A percentile compares a stretch with the other conserved stretches of the same genome.
These are phyloP conservation scores for Phytophthora sp. DNA, from an alignment of 352 stramenopile genomes.

Conservation along the genomic window DNA sequence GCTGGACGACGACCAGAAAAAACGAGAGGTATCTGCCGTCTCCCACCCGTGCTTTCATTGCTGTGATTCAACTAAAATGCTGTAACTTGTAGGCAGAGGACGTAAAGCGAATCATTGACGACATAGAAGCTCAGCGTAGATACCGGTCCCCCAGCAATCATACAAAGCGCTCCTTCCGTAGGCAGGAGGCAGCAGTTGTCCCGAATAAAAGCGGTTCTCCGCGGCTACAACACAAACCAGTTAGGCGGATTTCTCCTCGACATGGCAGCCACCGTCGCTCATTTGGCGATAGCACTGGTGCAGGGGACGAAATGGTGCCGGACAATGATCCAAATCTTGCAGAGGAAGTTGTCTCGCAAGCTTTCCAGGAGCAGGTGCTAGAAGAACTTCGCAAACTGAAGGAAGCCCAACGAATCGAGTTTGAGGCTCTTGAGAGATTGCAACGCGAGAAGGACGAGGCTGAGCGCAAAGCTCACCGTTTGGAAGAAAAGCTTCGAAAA, in stretches of 20 bases:
- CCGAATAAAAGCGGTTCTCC: constrained; percentile 14
- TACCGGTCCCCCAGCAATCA: constrained; percentile 5
- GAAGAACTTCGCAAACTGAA: constrained; percentile 60
- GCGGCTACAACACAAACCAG: background rate
- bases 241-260: background rate
- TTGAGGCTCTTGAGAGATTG: constrained; percentile 21
- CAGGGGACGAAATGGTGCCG: constrained; percentile 15
- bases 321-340: background rate
- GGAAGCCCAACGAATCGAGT: constrained; percentile 32
- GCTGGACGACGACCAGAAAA: constrained; percentile 44
- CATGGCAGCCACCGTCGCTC: background rate
- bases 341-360: constrained; percentile 7
- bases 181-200: constrained; percentile 6
- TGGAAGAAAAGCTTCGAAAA: constrained; percentile 45
- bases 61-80: background rate
- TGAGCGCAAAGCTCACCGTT: constrained; percentile 36
- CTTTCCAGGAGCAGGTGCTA: constrained; percentile 57
- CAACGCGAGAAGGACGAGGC: constrained; percentile 11
- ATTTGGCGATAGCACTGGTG: constrained; percentile 7
- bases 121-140: constrained; percentile 37
- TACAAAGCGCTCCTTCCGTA: background rate
- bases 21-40: constrained; percentile 30
- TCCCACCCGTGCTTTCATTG: background rate
- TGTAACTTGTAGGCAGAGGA: constrained; percentile 29
- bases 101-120: constrained; percentile 51